A percentile compares a stretch with the other conserved stretches of the same genome.
Conservation (phyloP, 352 stramenopile species). For the Thraustochytrium striatum region DNA sequence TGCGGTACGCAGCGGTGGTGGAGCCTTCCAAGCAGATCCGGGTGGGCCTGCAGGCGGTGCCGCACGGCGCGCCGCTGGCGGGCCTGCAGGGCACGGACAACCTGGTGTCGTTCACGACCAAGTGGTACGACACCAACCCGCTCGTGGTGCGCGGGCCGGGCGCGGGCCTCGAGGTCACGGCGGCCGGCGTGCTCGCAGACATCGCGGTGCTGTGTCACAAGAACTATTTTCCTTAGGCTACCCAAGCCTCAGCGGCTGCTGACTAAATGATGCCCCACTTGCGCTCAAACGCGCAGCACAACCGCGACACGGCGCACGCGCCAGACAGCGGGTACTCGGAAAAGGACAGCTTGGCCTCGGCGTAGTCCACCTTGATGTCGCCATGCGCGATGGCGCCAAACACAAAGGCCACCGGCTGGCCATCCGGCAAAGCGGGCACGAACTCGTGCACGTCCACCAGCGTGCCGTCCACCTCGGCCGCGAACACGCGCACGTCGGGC, state of each 20-base stretch:
- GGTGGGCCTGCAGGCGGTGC: slow-evolving; percentile 57
- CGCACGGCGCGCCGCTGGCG: slow-evolving; percentile 56
- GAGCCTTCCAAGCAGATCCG: slow-evolving; percentile 55
- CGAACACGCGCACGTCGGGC: slow-evolving; percentile 88
- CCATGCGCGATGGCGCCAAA: slow-evolving; percentile 94
- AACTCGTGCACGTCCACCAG: slow-evolving; percentile 69
- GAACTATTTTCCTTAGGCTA: no score
- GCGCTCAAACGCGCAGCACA: slow-evolving; percentile 94
- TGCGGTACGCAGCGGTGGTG: slow-evolving; percentile 66
- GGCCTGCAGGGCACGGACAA: slow-evolving; percentile 62
- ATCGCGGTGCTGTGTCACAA: slow-evolving; percentile 47
- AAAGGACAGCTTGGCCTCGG: slow-evolving; percentile 94
- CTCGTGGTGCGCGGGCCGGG: slow-evolving; percentile 64
- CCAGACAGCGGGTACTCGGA: slow-evolving; percentile 87
- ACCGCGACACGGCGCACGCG: slow-evolving; percentile 78
- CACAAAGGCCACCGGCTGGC: slow-evolving; percentile 92
- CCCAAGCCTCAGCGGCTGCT: no score
- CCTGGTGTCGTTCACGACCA: slow-evolving; percentile 62
- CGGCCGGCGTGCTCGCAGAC: slow-evolving; percentile 62
- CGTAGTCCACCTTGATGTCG: slow-evolving; percentile 92
- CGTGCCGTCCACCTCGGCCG: slow-evolving; percentile 54
- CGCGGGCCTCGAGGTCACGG: slow-evolving; percentile 63
- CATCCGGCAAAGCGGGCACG: slow-evolving; percentile 78
- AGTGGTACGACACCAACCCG: slow-evolving; percentile 63
- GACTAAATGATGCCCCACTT: slow-evolving; percentile 94